A percentile compares a stretch with the other conserved stretches of the same genome.
Evolutionary conservation across 2,329 filamentous ascomycete species (phyloP).

Genomic region (Colletotrichum kahawae): DNA sequence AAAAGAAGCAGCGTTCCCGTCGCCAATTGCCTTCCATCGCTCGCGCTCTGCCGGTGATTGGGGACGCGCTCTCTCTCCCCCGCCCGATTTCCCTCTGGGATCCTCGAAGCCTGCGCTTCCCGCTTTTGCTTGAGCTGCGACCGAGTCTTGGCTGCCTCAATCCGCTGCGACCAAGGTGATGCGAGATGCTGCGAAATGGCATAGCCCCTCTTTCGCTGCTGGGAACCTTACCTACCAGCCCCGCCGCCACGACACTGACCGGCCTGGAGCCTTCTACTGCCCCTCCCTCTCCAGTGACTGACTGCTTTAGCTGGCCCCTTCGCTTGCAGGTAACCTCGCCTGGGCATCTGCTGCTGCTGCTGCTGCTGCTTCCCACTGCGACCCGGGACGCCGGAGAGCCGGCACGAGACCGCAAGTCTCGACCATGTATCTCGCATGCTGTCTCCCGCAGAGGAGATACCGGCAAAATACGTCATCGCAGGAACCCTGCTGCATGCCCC

Average conservation of each 20-base stretch:
- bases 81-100: neutral
- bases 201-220: slow-evolving; percentile 14
- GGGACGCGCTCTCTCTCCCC: neutral
- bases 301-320: neutral
- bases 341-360: neutral
- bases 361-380: neutral
- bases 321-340: neutral
- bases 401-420: neutral
- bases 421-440: neutral
- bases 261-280: neutral
- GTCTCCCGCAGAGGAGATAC: neutral
- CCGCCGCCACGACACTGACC: neutral
- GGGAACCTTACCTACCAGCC: neutral
- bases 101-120: neutral
- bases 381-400: slow-evolving; percentile 6
- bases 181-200: neutral
- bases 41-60: neutral
- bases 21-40: neutral
- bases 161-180: neutral
- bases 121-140: neutral
- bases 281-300: neutral
- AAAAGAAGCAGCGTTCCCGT: neutral
- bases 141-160: neutral
- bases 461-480: neutral
- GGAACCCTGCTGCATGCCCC: neutral